A percentile compares a stretch with the other conserved stretches of the same genome.
phyloP scores from a whole-genome alignment of 2,329 filamentous ascomycete genomes.

The Colletotrichum musicola region DNA sequence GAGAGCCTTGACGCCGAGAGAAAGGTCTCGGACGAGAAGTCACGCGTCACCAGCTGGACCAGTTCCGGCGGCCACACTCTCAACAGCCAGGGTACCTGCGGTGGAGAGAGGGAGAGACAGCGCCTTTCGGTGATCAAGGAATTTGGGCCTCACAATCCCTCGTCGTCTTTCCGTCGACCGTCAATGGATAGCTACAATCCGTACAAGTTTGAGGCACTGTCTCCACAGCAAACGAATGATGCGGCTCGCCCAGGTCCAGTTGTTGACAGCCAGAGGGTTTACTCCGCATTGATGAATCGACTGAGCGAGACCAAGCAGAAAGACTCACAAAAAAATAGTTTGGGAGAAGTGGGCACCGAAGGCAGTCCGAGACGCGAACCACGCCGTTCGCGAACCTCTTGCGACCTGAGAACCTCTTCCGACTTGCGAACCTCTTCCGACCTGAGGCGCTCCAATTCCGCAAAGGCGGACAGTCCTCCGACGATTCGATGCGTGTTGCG shows the following conservation, averaged over 20 bases:
- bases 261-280: constrained; percentile 70
- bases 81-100: constrained; percentile 53
- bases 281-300: constrained; percentile 73
- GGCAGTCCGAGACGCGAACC: not conserved
- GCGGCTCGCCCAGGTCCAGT: constrained; percentile 43
- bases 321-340: not conserved
- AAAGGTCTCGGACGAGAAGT: constrained; percentile 63
- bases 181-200: constrained; percentile 43
- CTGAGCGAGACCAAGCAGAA: constrained; percentile 55
- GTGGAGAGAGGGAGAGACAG: constrained; percentile 63
- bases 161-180: constrained; percentile 50
- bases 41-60: constrained; percentile 80
- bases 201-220: constrained; percentile 23
- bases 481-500: constrained; percentile 49
- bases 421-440: not conserved
- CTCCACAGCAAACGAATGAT: not conserved
- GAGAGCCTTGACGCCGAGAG: constrained; percentile 60
- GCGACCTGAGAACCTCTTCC: not conserved
- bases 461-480: not conserved
- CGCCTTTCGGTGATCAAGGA: constrained; percentile 76
- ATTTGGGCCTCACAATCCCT: constrained; percentile 58
- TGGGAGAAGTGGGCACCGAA: not conserved
- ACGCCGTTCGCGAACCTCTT: not conserved
- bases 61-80: constrained; percentile 71
- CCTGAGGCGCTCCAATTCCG: not conserved